phyloP scores from a whole-genome alignment of 1,284 basidiomycete species.

The Prillingera fragicola region DNA sequence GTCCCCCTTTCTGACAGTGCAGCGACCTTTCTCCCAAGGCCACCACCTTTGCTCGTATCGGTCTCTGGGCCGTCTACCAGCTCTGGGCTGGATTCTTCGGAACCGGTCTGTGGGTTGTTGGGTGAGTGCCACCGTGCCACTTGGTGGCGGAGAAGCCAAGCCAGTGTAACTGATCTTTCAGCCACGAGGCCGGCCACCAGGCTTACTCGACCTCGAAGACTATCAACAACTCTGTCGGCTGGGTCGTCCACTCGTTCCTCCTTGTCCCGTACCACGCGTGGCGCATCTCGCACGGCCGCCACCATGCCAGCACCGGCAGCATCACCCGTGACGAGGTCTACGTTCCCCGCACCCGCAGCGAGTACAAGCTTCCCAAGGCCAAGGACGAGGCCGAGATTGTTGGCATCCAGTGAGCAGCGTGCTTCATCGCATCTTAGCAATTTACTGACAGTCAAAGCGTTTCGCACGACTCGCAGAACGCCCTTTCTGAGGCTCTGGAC shows the following conservation, averaged over 20 bases:
- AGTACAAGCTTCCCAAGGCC: slow-evolving; percentile 61
- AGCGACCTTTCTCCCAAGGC: slow-evolving; percentile 40
- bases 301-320: slow-evolving; percentile 93
- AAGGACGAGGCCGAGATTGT: slow-evolving; percentile 59
- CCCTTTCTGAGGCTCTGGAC: slow-evolving; percentile 79
- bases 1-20: slow-evolving; percentile 16
- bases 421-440: not conserved
- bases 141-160: too few relatives aligned
- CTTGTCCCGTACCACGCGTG: slow-evolving; percentile 98
- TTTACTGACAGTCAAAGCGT: slow-evolving; percentile 46
- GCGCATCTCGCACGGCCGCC: slow-evolving; percentile 93
- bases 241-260: slow-evolving; percentile 86
- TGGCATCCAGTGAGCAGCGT: slow-evolving; percentile 49
- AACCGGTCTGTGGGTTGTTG: slow-evolving; percentile 92
- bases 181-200: slow-evolving; percentile 80
- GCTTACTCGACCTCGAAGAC: slow-evolving; percentile 92
- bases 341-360: slow-evolving; percentile 80
- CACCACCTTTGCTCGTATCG: slow-evolving; percentile 54
- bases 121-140: slow-evolving; percentile 44
- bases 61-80: slow-evolving; percentile 75
- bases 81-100: slow-evolving; percentile 80
- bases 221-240: slow-evolving; percentile 90
- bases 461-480: slow-evolving; percentile 63
- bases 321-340: slow-evolving; percentile 96
- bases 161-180: not conserved